phyloP scores from a whole-genome alignment of 1,139 yeast species.

The Suhomyces ambrosiae region DNA sequence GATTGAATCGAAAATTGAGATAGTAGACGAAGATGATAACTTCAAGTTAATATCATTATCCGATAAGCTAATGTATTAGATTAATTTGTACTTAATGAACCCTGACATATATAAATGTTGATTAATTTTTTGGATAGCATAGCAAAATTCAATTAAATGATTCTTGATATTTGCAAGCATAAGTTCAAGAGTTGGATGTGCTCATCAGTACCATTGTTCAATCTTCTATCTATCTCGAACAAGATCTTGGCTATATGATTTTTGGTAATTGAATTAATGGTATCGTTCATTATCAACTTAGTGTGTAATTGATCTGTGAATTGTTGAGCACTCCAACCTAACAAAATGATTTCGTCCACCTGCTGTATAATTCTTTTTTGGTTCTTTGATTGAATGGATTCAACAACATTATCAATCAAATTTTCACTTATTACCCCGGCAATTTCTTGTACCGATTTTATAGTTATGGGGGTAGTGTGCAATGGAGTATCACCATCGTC shows the following conservation, averaged over 20 bases:
- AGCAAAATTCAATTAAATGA: no score
- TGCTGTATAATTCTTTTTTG: conserved; percentile 39
- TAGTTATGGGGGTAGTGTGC: conserved; percentile 35
- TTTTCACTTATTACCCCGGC: conserved; percentile 82
- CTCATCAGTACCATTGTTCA: conserved; percentile 90
- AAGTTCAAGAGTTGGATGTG: conserved; percentile 79
- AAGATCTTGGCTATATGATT: conserved; percentile 63
- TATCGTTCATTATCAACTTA: conserved; percentile 59
- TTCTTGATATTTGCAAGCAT: conserved; percentile 56
- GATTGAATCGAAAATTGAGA: no score
- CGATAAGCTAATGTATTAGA: no score
- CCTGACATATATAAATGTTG: no score
- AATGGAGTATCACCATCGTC: conserved; percentile 35
- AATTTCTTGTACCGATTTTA: conserved; percentile 61
- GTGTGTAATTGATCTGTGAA: conserved; percentile 82
- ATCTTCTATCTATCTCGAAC: conserved; percentile 73
- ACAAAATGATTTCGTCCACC: conserved; percentile 59
- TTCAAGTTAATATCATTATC: no score
- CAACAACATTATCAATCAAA: conserved; percentile 47
- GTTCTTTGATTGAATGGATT: conserved; percentile 41
- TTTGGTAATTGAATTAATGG: conserved; percentile 57
- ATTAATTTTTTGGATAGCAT: no score
- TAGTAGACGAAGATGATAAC: no score
- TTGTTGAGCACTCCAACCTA: conserved; percentile 89
- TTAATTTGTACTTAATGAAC: no score